A percentile compares a stretch with the other conserved stretches of the same genome.
phyloP scores from a whole-genome alignment of 768 basidiomycete species.

The Mycena kentingensis region DNA sequence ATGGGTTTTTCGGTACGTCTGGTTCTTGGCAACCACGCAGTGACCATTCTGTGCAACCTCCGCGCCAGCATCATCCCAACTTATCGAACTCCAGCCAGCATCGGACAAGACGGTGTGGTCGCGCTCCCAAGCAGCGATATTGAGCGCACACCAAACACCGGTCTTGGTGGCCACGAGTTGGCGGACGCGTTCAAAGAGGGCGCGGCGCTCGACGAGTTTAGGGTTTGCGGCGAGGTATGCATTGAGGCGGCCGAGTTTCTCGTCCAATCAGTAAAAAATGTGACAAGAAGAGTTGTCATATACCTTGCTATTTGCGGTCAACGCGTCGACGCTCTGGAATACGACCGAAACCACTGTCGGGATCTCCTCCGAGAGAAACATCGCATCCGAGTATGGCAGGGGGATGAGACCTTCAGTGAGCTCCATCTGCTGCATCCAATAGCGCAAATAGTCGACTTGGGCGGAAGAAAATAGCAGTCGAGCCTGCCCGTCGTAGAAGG shows the following conservation, averaged over 20 bases:
- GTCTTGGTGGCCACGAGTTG: constrained; percentile 46
- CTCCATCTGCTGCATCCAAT: constrained; percentile 56
- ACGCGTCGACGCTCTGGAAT: constrained; percentile 40
- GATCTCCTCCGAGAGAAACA: constrained; percentile 47
- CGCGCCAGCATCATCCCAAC: constrained; percentile 44
- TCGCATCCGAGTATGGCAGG: constrained; percentile 55
- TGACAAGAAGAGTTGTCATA: not conserved
- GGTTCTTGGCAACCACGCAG: constrained; percentile 48
- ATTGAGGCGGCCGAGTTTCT: constrained; percentile 44
- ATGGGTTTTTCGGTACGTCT: constrained; percentile 31
- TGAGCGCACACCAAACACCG: constrained; percentile 58
- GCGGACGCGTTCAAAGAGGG: constrained; percentile 54
- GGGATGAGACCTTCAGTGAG: constrained; percentile 51
- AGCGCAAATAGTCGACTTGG: constrained; percentile 61
- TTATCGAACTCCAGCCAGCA: constrained; percentile 53
- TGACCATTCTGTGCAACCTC: constrained; percentile 45
- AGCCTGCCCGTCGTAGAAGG: constrained; percentile 53
- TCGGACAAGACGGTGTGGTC: constrained; percentile 59
- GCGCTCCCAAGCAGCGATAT: constrained; percentile 62
- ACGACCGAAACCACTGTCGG: constrained; percentile 44
- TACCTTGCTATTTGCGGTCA: constrained; percentile 50
- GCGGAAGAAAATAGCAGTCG: constrained; percentile 61
- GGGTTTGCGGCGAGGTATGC: constrained; percentile 51
- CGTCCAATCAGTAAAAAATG: constrained; percentile 54
- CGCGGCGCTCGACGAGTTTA: constrained; percentile 47